Conservation (phyloP, 768 basidiomycete species). For the Clitopilus hobsonii region DNA sequence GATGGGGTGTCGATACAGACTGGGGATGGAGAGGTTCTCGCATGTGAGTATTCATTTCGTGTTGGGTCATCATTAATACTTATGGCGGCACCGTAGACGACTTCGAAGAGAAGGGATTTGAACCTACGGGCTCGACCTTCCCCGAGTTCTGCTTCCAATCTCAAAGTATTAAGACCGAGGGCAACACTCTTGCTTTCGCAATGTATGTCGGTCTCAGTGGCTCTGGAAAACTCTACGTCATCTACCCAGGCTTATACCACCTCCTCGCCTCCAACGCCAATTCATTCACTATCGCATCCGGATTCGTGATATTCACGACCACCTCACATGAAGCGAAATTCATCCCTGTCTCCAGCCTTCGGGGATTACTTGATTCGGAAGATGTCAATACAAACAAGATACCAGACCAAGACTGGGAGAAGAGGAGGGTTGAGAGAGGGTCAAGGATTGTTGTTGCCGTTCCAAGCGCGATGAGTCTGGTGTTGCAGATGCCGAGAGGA, state of each 20-base stretch:
- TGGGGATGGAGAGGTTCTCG: constrained; percentile 40
- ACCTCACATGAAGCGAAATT: constrained; percentile 79
- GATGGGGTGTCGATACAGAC: constrained; percentile 36
- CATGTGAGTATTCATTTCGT: constrained; percentile 28
- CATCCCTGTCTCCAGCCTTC: constrained; percentile 43
- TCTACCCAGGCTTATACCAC: constrained; percentile 23
- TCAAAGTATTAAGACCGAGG: constrained; percentile 22
- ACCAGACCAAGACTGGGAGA: constrained; percentile 47
- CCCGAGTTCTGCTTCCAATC: constrained; percentile 57
- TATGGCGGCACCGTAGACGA: constrained; percentile 9
- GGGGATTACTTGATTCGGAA: constrained; percentile 13
- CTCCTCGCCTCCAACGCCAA: constrained; percentile 52
- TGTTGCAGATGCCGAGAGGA: constrained; percentile 96
- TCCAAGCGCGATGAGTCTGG: constrained; percentile 82
- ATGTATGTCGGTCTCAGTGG: constrained; percentile 62
- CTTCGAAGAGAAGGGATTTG: not conserved
- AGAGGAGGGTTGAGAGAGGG: constrained; percentile 83
- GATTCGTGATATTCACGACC: constrained; percentile 83
- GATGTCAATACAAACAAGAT: constrained; percentile 25
- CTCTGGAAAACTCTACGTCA: constrained; percentile 61
- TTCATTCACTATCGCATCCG: constrained; percentile 70
- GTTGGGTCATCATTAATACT: constrained; percentile 1
- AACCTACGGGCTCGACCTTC: constrained; percentile 26
- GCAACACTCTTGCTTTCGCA: constrained; percentile 11
- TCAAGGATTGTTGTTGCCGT: constrained; percentile 85